phyloP scores from a whole-genome alignment of 2,329 filamentous ascomycete species.

The Aspergillus spinulosporus region DNA sequence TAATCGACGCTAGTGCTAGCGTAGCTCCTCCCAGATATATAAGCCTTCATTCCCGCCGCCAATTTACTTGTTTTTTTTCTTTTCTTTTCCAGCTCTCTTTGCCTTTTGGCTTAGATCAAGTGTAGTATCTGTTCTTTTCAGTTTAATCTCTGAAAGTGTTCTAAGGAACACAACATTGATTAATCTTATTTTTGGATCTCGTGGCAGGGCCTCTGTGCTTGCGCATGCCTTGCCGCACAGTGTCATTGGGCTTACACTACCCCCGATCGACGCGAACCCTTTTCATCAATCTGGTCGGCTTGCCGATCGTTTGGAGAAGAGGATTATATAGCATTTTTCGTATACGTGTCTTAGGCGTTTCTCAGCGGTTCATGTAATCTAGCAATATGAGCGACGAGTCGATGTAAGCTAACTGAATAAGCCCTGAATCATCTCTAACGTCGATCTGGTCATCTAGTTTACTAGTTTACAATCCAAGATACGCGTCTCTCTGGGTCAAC shows the following conservation, averaged over 20 bases:
- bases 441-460: background rate
- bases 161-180: slow-evolving; percentile 72
- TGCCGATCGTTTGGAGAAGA: slow-evolving; percentile 61
- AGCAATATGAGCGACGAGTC: too few species aligned
- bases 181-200: slow-evolving; percentile 74
- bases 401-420: too few species aligned
- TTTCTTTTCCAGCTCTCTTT: slow-evolving; percentile 53
- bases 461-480: slow-evolving; percentile 25
- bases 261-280: slow-evolving; percentile 66
- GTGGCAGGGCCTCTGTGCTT: slow-evolving; percentile 67
- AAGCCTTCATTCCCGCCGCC: slow-evolving; percentile 12
- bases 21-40: slow-evolving; percentile 8
- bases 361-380: too few species aligned
- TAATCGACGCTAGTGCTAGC: slow-evolving; percentile 15
- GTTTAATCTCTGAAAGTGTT: slow-evolving; percentile 91
- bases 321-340: slow-evolving; percentile 6
- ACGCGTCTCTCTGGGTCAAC: slow-evolving; percentile 54
- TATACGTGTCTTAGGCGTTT: background rate
- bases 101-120: slow-evolving; percentile 78
- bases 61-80: slow-evolving; percentile 54
- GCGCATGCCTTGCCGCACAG: slow-evolving; percentile 65
- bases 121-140: slow-evolving; percentile 97
- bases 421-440: too few species aligned
- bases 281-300: slow-evolving; percentile 56
- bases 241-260: slow-evolving; percentile 77